Evolutionary conservation across 164 flowering plant genomes (phyloP).

Genomic region (Nymphaea colorata): DNA sequence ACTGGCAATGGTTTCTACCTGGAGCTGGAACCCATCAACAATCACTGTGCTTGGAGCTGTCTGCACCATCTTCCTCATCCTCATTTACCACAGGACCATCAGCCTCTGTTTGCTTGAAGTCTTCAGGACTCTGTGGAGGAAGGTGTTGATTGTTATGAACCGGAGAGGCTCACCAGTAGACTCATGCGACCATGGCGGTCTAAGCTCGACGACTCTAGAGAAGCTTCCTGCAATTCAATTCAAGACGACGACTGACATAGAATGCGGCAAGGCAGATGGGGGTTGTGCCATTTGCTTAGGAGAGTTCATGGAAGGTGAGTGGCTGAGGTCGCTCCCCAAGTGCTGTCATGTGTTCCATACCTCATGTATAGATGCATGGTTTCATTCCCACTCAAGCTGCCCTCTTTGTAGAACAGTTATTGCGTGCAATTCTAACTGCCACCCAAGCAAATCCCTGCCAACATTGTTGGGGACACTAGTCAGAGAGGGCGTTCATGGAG

Average conservation of each 20-base stretch:
- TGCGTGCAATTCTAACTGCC: not conserved
- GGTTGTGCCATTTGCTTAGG: constrained; percentile 32
- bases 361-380: constrained; percentile 35
- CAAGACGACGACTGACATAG: constrained; percentile 18
- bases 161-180: constrained; percentile 19
- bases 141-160: constrained; percentile 13
- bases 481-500: constrained; percentile 6
- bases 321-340: constrained; percentile 21
- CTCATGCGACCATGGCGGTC: constrained; percentile 19
- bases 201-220: constrained; percentile 14
- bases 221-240: constrained; percentile 30
- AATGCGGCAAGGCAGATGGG: not conserved
- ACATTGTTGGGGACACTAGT: constrained; percentile 2
- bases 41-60: constrained; percentile 15
- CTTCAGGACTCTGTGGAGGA: constrained; percentile 11
- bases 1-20: not conserved
- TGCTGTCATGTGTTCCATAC: constrained; percentile 27
- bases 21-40: constrained; percentile 15
- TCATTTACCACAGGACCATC: constrained; percentile 20
- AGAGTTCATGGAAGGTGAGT: constrained; percentile 27
- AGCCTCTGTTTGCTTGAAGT: not conserved
- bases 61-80: constrained; percentile 17
- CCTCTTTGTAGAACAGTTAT: constrained; percentile 25
- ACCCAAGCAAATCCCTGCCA: not conserved
- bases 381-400: constrained; percentile 23